Evolutionary conservation across 148 eudicot genomes (phyloP).

Genomic region (Heliamphora exappendiculata): DNA sequence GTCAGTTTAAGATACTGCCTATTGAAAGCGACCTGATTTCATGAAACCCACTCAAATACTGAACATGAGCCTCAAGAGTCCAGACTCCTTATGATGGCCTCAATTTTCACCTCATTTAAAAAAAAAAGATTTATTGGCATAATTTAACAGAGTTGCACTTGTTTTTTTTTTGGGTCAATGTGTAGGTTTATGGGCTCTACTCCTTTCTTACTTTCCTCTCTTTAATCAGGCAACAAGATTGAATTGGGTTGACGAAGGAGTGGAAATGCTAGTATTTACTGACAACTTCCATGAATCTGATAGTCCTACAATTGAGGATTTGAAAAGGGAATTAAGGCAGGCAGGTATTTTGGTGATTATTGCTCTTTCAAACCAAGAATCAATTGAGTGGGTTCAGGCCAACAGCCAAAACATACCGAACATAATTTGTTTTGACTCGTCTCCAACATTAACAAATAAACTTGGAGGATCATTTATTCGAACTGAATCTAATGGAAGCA

Average conservation of each 20-base stretch:
- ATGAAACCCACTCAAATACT: neutral
- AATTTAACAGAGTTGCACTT: neutral
- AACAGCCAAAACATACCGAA: constrained; percentile 44
- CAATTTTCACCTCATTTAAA: neutral
- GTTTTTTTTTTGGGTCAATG: neutral
- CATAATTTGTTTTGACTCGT: constrained; percentile 69
- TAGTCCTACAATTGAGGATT: constrained; percentile 17
- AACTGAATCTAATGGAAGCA: constrained; percentile 23
- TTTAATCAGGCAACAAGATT: constrained; percentile 59
- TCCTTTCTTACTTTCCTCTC: neutral
- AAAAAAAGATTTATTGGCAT: neutral
- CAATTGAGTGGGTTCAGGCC: constrained; percentile 47
- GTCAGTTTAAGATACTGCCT: neutral
- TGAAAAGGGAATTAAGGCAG: constrained; percentile 32
- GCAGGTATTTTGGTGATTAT: constrained; percentile 59
- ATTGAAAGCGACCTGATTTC: neutral
- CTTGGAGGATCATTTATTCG: constrained; percentile 52
- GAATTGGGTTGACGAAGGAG: constrained; percentile 79
- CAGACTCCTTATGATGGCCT: constrained; percentile 12
- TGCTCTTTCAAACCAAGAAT: constrained; percentile 53
- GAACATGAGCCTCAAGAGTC: neutral
- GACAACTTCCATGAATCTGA: constrained; percentile 28
- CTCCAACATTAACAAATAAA: constrained; percentile 57
- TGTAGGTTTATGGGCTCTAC: too few species aligned
- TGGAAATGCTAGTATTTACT: constrained; percentile 59